phyloP scores from a whole-genome alignment of 768 basidiomycete genomes.

The Tricholomella constricta region DNA sequence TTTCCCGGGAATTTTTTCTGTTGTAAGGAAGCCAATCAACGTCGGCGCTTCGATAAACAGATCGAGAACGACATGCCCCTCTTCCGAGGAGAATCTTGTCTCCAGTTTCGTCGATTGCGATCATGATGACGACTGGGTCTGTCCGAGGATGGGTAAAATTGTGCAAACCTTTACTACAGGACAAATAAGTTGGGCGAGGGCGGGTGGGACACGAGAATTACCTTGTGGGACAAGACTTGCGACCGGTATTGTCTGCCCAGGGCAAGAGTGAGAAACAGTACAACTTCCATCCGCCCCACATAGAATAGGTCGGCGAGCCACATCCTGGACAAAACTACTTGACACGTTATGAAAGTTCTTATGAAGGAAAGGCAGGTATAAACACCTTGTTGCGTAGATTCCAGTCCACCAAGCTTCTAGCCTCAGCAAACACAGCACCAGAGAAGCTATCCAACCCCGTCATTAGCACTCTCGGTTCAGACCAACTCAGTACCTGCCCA shows the following conservation, averaged over 20 bases:
- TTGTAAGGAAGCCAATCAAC: conserved; percentile 4
- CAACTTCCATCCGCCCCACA: conserved; percentile 98
- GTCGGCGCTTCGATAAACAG: neutral
- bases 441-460: conserved; percentile 60
- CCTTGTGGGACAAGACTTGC: conserved; percentile 72
- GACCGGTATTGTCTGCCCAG: conserved; percentile 65
- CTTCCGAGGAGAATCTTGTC: conserved; percentile 88
- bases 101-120: conserved; percentile 74
- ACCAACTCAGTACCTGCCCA: conserved; percentile 53
- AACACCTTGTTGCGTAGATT: conserved; percentile 83
- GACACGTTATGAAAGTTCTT: neutral
- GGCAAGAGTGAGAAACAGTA: conserved; percentile 75
- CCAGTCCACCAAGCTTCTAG: conserved; percentile 89
- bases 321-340: conserved; percentile 86
- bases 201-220: conserved; percentile 27
- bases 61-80: conserved; percentile 54
- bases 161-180: conserved; percentile 73
- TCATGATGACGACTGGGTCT: conserved; percentile 91
- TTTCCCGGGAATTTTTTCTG: conserved; percentile 67
- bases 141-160: conserved; percentile 86
- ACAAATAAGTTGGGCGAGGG: conserved; percentile 6
- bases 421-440: conserved; percentile 76
- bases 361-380: neutral
- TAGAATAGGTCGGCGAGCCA: conserved; percentile 75
- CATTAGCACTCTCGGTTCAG: conserved; percentile 64